phyloP scores from a whole-genome alignment of 108 stramenopile species.

The Skeletonema potamos region DNA sequence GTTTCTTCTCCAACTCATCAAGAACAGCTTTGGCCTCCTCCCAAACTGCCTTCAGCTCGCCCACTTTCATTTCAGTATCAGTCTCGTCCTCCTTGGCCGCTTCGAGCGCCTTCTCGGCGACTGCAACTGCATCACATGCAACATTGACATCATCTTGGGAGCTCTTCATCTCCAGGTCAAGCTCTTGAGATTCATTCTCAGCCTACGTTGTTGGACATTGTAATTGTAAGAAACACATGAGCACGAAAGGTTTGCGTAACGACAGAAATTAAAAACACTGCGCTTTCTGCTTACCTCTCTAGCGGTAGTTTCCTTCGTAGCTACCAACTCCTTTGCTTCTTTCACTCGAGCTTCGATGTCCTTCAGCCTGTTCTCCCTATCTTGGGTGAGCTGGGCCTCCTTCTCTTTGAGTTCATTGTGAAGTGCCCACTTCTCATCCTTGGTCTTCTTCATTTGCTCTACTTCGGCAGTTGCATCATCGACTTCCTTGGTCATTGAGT shows the following conservation, averaged over 20 bases:
- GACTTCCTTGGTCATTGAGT: constrained; percentile 71
- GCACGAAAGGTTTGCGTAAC: background rate
- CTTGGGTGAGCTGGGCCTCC: constrained; percentile 80
- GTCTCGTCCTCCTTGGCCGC: constrained; percentile 66
- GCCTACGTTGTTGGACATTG: constrained; percentile 34
- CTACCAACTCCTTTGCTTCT: constrained; percentile 66
- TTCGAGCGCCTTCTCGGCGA: constrained; percentile 61
- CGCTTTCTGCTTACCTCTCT: constrained; percentile 71
- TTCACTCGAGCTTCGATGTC: constrained; percentile 70
- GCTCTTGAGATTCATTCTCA: constrained; percentile 70
- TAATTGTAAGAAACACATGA: background rate
- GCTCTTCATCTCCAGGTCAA: constrained; percentile 75
- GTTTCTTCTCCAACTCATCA: constrained; percentile 65
- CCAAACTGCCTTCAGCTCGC: constrained; percentile 70
- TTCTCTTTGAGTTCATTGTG: constrained; percentile 81
- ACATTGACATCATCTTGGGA: constrained; percentile 67
- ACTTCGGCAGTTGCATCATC: constrained; percentile 57
- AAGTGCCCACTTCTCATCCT: constrained; percentile 73
- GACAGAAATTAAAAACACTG: background rate
- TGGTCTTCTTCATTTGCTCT: constrained; percentile 71
- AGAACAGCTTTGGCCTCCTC: constrained; percentile 76
- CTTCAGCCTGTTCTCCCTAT: constrained; percentile 72
- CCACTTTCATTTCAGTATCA: constrained; percentile 71
- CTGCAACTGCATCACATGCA: constrained; percentile 63
- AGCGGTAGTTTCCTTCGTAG: constrained; percentile 57